Conservation (phyloP, 495 filamentous ascomycete species). For the Penicillium manginii region DNA sequence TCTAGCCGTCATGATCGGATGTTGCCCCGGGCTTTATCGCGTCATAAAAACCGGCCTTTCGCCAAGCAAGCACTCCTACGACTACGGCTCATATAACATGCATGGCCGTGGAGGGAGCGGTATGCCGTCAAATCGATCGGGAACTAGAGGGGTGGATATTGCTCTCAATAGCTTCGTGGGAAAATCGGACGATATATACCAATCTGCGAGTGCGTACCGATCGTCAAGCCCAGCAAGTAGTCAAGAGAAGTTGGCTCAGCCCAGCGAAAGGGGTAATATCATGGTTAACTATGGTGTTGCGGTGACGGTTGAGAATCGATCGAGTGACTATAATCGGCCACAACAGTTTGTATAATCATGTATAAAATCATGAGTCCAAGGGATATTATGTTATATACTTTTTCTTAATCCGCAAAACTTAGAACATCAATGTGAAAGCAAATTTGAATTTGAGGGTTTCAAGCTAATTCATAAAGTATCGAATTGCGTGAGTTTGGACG, state of each 20-base stretch:
- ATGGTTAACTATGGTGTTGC: constrained; percentile 16
- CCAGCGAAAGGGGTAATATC: constrained; percentile 8
- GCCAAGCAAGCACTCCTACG: constrained; percentile 14
- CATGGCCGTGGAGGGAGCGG: constrained; percentile 7
- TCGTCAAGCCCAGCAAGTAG: constrained; percentile 19
- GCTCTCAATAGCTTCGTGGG: constrained; percentile 6
- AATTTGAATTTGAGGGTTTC: no score
- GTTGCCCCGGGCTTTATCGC: constrained; percentile 28
- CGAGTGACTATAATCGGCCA: constrained; percentile 6
- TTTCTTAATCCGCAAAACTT: no score
- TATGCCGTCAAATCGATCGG: constrained; percentile 12
- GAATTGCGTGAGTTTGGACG: no score
- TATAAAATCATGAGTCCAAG: no score
- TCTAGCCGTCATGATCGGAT: constrained; percentile 26
- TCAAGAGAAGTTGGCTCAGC: constrained; percentile 18
- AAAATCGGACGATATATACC: neutral
- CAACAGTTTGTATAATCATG: neutral
- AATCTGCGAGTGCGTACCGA: constrained; percentile 15
- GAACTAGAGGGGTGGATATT: constrained; percentile 9
- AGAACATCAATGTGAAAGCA: no score
- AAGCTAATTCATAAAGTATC: no score
- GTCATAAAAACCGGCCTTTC: constrained; percentile 18
- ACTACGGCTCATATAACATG: constrained; percentile 19
- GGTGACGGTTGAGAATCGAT: constrained; percentile 9
- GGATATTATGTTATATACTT: no score